Base-by-base conservation (phyloP, 2,329 filamentous ascomycete genomes). In the Colletotrichum australisinense region DNA sequence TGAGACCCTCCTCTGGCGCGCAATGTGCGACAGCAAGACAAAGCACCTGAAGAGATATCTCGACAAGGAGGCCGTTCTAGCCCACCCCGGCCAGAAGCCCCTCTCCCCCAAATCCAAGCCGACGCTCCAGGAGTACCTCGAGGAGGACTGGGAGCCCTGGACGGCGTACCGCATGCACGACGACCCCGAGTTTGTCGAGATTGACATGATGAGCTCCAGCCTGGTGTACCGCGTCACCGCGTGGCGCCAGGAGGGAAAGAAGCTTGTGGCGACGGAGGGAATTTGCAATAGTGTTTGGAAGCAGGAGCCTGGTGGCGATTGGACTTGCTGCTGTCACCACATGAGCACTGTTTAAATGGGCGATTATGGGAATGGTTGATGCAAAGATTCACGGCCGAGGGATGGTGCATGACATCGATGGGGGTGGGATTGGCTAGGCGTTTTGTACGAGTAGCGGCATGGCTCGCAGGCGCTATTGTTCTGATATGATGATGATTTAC, bases 141-240 rank as follows among this genome's bases (percentile, higher is more conserved):
- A 82, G 63, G 77, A 82, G 59, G 77, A 74, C 8, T 81, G 77
- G 73, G 79, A 82, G 76, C 80, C 81, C 0, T 82, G 79, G 79
- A 82, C 81, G 26, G 80, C 81, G 0, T 82, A 81, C 77, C 79
- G 80, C 74, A 81, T 82, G 69, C 78, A 82, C 65, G 80, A 76
- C 72, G 81, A 82, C 38, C 79, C 79, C 2, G 79, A 81, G 60
- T 82, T 82, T 59, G 81, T 82, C 67, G 81, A 82, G 78, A 79
- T 82, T n/a, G 81, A 82, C 74, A 76, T 82, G 78, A 82, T 82
- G 81, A 78, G 77, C 72, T 77, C 79, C 7, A 77, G 78, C 2
- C 74, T 82, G 32, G 77, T 76, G 7, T 82, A 82, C 73, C 75
- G 77, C 26, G 80, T 82, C 38, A 82, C 81, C 22, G 77, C 79